Base-by-base conservation (phyloP, 2,329 filamentous ascomycete genomes). In the Graphium sp. region DNA sequence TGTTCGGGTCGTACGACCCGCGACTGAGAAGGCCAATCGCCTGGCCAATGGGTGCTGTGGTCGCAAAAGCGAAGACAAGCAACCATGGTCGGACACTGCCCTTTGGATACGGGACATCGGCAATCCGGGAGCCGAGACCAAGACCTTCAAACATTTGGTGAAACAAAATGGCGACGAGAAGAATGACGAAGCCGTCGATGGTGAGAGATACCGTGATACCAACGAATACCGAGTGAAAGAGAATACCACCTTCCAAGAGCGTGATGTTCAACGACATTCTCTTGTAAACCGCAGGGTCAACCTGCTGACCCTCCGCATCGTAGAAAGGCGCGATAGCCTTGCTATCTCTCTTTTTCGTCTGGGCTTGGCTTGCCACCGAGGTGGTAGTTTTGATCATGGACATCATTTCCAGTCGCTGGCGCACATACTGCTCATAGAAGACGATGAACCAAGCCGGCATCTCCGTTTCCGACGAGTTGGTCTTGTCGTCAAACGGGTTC, bases 181-280 rank as follows among this genome's bases (percentile, higher is more conserved):
- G 60, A 16, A 80, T 58, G 32, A 74, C 48, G 45, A 79, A 80
- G 4, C 71, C 66, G 2, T 76, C 69, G 2, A 67, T 66, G 13
- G 74, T 74, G 37, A 81, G 74, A 16, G 70, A 75, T 16, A 81
- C 52, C 0, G 76, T 77, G 60, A 80, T 76, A 33, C 74, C 74
- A 32, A 81, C 75, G 45, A 81, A 81, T 34, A 84, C 65, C 35
- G 72, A 79, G 51, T 84, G 78, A 46, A 84, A 84, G 8, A 84
- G 58, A 37, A 84, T 84, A 35, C 78, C 78, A 32, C 77, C 74
- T 48, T 84, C 78, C 5, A 84, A 62, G 3, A 84, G 61, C 5
- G 78, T 66, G 38, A 80, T 81, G 49, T 84, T 78, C 40, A 81
- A 58, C 3, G 77, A 64, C 46, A 74, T 66, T 40, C 70, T 76